Percentiles rank a stretch among this genome's conserved stretches.
phyloP scores from a whole-genome alignment of 208 protist genomes.

The Trypanosoma boissoni region DNA sequence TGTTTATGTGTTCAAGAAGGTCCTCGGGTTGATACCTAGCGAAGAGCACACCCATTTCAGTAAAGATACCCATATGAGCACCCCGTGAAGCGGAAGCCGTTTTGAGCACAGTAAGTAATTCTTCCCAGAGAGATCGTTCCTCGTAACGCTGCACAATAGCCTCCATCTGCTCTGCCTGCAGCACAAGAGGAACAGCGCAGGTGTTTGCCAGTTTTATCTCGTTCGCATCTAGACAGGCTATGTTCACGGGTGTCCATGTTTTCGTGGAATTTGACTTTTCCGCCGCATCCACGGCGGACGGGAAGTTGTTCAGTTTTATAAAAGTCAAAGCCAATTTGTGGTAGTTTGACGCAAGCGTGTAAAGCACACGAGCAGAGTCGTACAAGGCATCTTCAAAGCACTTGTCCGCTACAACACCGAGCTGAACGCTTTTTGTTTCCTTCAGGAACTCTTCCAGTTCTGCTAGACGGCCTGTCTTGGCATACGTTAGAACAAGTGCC shows the following conservation, averaged over 20 bases:
- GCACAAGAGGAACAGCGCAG: slow-evolving; percentile 97
- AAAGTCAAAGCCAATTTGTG: slow-evolving; percentile 94
- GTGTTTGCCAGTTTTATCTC: slow-evolving; percentile 98
- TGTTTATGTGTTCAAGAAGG: slow-evolving; percentile 99
- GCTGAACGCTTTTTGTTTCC: slow-evolving; percentile 95
- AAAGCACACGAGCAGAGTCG: slow-evolving; percentile 98
- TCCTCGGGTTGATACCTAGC: slow-evolving; percentile 99
- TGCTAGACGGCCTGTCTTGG: slow-evolving; percentile 95
- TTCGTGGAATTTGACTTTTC: slow-evolving; percentile 96
- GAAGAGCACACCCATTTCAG: slow-evolving; percentile 99
- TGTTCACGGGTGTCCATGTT: slow-evolving; percentile 96
- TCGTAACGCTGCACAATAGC: slow-evolving; percentile 92
- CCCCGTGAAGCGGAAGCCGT: slow-evolving; percentile 92
- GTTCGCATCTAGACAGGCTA: slow-evolving; percentile 97
- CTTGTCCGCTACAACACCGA: slow-evolving; percentile 96
- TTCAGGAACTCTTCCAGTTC: slow-evolving; percentile 99
- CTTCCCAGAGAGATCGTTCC: slow-evolving; percentile 91
- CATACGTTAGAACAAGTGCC: slow-evolving; percentile 96
- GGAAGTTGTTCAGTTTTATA: slow-evolving; percentile 94
- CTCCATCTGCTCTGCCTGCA: slow-evolving; percentile 97
- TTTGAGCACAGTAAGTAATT: slow-evolving; percentile 96
- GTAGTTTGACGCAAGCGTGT: slow-evolving; percentile 96
- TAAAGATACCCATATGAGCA: slow-evolving; percentile 99
- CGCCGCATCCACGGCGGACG: slow-evolving; percentile 97
- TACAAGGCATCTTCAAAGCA: slow-evolving; percentile 98